Conservation (phyloP, 164 flowering plant genomes). For the Litsea cubeba region DNA sequence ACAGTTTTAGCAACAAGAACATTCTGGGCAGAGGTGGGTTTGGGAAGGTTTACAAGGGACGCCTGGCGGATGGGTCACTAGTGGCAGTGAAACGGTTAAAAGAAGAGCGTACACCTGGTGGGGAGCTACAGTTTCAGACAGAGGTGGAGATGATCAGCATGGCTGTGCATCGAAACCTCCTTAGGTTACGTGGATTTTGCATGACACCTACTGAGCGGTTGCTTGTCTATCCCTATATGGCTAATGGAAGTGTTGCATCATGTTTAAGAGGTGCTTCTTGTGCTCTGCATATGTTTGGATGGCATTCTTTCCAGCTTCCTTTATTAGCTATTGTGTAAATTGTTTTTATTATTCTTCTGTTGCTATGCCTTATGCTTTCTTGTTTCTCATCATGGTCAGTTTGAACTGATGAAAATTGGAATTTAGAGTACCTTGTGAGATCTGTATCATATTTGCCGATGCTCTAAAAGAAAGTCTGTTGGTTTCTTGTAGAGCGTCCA, state of each 20-base stretch:
- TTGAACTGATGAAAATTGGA: not conserved
- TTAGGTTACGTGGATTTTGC: conserved; percentile 36
- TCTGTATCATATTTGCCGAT: not conserved
- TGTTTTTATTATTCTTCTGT: not conserved
- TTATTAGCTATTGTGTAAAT: not conserved
- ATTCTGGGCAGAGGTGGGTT: conserved; percentile 47
- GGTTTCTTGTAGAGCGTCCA: conserved; percentile 52
- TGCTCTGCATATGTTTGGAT: not conserved
- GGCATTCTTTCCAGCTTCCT: not conserved
- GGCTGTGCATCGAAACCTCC: conserved; percentile 45
- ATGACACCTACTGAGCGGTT: conserved; percentile 44
- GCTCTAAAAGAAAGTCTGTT: not conserved
- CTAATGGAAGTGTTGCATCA: conserved; percentile 46
- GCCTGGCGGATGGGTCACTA: conserved; percentile 43
- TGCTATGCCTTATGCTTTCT: not conserved
- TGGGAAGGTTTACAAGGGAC: conserved; percentile 45
- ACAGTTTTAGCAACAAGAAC: conserved; percentile 39
- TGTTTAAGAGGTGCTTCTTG: conserved; percentile 32
- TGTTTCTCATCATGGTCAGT: not conserved
- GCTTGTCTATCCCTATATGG: conserved; percentile 45
- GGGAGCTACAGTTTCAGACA: conserved; percentile 45
- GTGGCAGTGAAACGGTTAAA: conserved; percentile 45
- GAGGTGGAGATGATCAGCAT: conserved; percentile 47
- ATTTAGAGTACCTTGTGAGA: not conserved
- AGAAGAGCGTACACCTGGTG: conserved; percentile 41